Evolutionary conservation across 306 rosid genomes (phyloP).

Genomic region (Castanea mollissima): DNA sequence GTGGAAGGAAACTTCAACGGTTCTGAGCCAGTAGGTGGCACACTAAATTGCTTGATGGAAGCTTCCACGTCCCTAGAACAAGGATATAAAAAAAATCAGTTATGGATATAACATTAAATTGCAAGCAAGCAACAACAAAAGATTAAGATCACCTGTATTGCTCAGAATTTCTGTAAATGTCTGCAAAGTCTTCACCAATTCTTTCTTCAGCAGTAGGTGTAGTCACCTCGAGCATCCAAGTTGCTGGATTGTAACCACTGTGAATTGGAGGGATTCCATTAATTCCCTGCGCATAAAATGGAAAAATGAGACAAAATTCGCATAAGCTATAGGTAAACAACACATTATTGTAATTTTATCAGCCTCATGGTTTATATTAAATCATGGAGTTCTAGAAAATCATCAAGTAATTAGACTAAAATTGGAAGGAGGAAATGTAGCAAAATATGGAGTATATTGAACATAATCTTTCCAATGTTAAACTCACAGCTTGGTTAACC

Average conservation of each 20-base stretch:
- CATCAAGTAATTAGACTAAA: background rate
- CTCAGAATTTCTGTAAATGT: constrained; percentile 47
- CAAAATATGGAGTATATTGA: background rate
- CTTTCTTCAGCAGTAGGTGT: constrained; percentile 69
- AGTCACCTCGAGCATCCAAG: constrained; percentile 93
- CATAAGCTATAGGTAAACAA: constrained; percentile 1
- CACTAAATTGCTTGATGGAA: constrained; percentile 49
- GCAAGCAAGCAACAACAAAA: background rate
- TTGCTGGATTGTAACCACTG: constrained; percentile 77
- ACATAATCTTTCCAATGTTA: background rate
- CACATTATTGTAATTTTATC: background rate
- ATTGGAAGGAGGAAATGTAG: background rate
- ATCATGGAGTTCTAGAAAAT: background rate
- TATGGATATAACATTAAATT: constrained; percentile 1
- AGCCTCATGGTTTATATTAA: background rate
- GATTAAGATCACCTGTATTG: constrained; percentile 53
- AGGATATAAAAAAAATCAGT: constrained; percentile 2
- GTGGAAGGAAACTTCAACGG: constrained; percentile 53
- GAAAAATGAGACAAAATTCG: constrained; percentile 1
- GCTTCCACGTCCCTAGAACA: constrained; percentile 66
- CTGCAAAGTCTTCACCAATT: constrained; percentile 60
- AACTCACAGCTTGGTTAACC: background rate
- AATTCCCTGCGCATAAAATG: constrained; percentile 43
- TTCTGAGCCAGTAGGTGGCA: constrained; percentile 57
- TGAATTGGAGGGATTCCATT: constrained; percentile 57